Evolutionary conservation across 306 rosid genomes (phyloP).

Genomic region (Abrus pulchellus): DNA sequence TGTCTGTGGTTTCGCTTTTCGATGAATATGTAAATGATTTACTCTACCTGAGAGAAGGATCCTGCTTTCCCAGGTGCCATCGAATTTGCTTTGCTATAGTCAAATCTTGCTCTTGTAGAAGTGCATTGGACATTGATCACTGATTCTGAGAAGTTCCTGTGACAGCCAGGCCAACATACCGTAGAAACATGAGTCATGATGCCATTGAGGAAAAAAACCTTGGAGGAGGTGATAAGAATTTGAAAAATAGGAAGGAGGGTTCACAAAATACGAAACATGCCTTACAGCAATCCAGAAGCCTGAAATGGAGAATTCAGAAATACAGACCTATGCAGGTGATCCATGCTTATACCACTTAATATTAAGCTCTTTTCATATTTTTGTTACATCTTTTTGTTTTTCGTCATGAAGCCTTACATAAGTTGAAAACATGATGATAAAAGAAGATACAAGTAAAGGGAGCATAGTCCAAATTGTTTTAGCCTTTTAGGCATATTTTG

Average conservation of each 20-base stretch:
- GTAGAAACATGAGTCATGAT: conserved; percentile 49
- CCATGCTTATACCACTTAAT: background rate
- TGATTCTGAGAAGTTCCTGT: conserved; percentile 52
- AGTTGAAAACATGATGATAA: too few relatives aligned
- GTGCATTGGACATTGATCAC: background rate
- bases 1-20: conserved; percentile 77
- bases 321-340: conserved; percentile 68
- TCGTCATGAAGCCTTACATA: too few relatives aligned
- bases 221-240: conserved; percentile 37
- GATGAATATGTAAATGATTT: conserved; percentile 90
- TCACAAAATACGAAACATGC: conserved; percentile 46
- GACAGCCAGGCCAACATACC: conserved; percentile 85
- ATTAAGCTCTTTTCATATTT: background rate
- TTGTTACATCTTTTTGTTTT: too few relatives aligned
- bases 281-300: conserved; percentile 61
- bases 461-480: too few relatives aligned
- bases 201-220: conserved; percentile 29
- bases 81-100: background rate
- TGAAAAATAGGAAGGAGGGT: conserved; percentile 49
- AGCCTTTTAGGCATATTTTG: too few relatives aligned
- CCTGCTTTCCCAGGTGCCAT: conserved; percentile 82
- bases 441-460: too few relatives aligned
- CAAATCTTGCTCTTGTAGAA: background rate
- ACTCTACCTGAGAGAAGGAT: conserved; percentile 82
- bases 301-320: conserved; percentile 68